Evolutionary conservation across 192 early-diverging fungal genomes (phyloP).

Genomic region (Geranomyces variabilis): DNA sequence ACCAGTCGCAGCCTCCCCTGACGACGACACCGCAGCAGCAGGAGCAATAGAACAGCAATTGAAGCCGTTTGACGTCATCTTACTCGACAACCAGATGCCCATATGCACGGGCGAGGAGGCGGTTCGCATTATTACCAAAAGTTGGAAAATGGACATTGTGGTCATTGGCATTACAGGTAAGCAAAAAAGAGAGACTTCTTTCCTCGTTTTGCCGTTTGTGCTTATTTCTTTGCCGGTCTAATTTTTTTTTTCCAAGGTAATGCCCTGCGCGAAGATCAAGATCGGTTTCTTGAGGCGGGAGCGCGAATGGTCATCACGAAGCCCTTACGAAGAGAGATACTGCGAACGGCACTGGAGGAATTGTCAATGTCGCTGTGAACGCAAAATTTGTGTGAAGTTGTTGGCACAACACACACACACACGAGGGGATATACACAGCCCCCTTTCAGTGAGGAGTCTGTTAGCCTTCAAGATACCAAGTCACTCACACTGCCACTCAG

Average conservation of each 20-base stretch:
- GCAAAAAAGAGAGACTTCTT: too few species aligned
- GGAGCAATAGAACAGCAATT: neutral
- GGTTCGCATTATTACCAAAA: neutral
- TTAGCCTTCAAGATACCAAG: too few species aligned
- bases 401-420: too few species aligned
- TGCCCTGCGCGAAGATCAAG: slow-evolving; percentile 34
- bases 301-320: slow-evolving; percentile 34
- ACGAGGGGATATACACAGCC: too few species aligned
- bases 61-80: slow-evolving; percentile 1
- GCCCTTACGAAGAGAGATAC: slow-evolving; percentile 21
- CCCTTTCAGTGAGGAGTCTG: too few species aligned
- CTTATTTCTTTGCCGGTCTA: too few species aligned
- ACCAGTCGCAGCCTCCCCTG: too few species aligned
- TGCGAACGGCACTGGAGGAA: slow-evolving; percentile 16
- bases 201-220: too few species aligned
- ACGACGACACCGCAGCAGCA: neutral
- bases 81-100: slow-evolving; percentile 19
- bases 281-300: slow-evolving; percentile 21
- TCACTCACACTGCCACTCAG: too few species aligned
- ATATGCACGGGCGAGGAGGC: slow-evolving; percentile 1
- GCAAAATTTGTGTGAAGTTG: too few species aligned
- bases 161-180: slow-evolving; percentile 5
- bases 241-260: slow-evolving; percentile 21
- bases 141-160: neutral
- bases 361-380: too few species aligned